Percentiles rank a stretch among this genome's conserved stretches.
Evolutionary conservation across 176 grass and related monocot genomes (phyloP).

Genomic region (Avena insularis): DNA sequence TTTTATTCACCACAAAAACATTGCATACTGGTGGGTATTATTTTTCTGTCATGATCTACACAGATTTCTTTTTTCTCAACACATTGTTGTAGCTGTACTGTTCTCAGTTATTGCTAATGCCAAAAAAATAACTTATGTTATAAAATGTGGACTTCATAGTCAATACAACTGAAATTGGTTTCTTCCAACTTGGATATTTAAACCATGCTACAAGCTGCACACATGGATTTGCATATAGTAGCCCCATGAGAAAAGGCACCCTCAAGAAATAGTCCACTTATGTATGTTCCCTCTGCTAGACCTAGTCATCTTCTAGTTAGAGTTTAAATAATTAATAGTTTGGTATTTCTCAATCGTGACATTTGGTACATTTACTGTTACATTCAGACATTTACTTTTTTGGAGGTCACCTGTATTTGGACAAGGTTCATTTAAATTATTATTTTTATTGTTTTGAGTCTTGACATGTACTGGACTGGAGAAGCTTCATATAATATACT

Average conservation of each 20-base stretch:
- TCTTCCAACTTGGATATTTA: neutral
- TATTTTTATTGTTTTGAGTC: neutral
- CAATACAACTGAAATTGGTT: conserved; percentile 7
- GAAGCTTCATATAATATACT: neutral
- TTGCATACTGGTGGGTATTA: neutral
- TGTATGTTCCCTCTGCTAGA: conserved; percentile 14
- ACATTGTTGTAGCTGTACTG: neutral
- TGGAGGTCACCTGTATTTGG: neutral
- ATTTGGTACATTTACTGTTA: conserved; percentile 31
- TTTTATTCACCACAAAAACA: neutral
- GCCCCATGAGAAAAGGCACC: neutral
- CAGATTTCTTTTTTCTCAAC: neutral
- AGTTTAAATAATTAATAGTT: neutral
- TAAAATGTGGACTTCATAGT: neutral
- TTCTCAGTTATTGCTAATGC: neutral
- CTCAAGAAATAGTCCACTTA: neutral
- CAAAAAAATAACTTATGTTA: neutral
- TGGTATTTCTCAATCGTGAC: neutral
- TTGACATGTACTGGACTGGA: neutral
- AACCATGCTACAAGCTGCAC: conserved; percentile 11
- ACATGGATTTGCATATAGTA: conserved; percentile 31
- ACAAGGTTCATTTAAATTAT: neutral
- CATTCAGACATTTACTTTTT: conserved; percentile 10
- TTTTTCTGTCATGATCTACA: conserved; percentile 21
- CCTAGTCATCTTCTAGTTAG: neutral